These are phyloP conservation scores for Saxophila tyrrhenica DNA, from an alignment of 495 filamentous ascomycete genomes.

Conservation along the genomic window DNA sequence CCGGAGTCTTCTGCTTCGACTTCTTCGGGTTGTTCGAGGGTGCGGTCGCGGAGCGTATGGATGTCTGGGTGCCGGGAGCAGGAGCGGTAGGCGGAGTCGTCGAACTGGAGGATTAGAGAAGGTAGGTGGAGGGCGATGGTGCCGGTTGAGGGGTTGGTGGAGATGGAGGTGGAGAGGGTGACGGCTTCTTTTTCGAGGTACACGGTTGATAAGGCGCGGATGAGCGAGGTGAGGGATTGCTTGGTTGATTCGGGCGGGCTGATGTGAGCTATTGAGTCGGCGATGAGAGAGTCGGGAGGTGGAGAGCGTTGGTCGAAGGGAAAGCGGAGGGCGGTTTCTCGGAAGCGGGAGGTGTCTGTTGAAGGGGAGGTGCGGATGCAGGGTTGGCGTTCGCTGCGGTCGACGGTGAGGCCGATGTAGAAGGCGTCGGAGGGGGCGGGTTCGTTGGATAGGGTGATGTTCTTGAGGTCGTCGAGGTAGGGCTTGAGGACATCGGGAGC, in stretches of 20 bases:
- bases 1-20: conserved; percentile 57
- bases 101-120: conserved; percentile 47
- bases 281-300: conserved; percentile 27
- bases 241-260: conserved; percentile 29
- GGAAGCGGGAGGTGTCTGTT: conserved; percentile 28
- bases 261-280: conserved; percentile 40
- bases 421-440: conserved; percentile 33
- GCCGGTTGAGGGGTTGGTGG: conserved; percentile 5
- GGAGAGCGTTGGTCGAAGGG: conserved; percentile 48
- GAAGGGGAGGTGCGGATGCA: conserved; percentile 54
- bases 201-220: conserved; percentile 45
- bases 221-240: conserved; percentile 35
- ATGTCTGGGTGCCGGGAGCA: conserved; percentile 52
- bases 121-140: conserved; percentile 28
- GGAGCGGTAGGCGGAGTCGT: conserved; percentile 65
- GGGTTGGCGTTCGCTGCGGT: conserved; percentile 51
- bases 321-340: conserved; percentile 39
- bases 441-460: background rate
- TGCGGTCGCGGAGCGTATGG: conserved; percentile 43
- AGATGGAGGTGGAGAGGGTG: conserved; percentile 16
- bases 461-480: conserved; percentile 24
- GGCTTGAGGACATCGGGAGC: conserved; percentile 48
- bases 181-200: conserved; percentile 62
- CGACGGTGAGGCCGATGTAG: conserved; percentile 51
- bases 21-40: conserved; percentile 45